Evolutionary conservation across 2,329 filamentous ascomycete genomes (phyloP).

Genomic region (Cladosporium oxysporum): DNA sequence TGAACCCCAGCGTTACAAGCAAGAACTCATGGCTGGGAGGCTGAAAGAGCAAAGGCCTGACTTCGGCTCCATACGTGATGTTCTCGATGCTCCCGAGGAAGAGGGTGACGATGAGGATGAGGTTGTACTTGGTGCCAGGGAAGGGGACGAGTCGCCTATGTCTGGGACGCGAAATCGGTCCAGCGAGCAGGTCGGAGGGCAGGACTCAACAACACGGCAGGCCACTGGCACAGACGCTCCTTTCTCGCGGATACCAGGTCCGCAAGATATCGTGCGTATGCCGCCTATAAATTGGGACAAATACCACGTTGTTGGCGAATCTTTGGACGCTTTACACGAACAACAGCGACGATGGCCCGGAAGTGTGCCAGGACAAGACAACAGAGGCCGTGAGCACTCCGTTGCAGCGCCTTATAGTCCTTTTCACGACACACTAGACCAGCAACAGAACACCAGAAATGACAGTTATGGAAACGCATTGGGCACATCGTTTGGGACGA

Average conservation of each 20-base stretch:
- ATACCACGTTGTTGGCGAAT: slow-evolving; percentile 84
- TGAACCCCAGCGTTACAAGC: slow-evolving; percentile 71
- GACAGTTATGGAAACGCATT: slow-evolving; percentile 11
- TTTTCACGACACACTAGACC: slow-evolving; percentile 52
- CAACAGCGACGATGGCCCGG: slow-evolving; percentile 71
- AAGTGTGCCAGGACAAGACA: slow-evolving; percentile 24
- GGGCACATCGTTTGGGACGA: slow-evolving; percentile 24
- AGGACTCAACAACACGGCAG: background rate
- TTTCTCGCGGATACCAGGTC: slow-evolving; percentile 69
- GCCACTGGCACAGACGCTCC: slow-evolving; percentile 16
- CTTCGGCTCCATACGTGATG: slow-evolving; percentile 37
- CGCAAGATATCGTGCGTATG: slow-evolving; percentile 81
- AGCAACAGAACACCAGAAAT: slow-evolving; percentile 12
- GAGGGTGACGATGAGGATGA: slow-evolving; percentile 31
- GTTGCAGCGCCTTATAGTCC: slow-evolving; percentile 63
- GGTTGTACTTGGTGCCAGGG: slow-evolving; percentile 35
- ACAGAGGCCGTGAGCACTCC: slow-evolving; percentile 48
- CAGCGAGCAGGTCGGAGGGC: slow-evolving; percentile 21
- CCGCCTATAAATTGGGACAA: slow-evolving; percentile 94
- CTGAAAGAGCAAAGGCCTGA: slow-evolving; percentile 37
- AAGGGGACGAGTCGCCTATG: slow-evolving; percentile 34
- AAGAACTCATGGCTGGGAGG: slow-evolving; percentile 65
- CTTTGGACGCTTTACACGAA: slow-evolving; percentile 79
- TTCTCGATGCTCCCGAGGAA: slow-evolving; percentile 36
- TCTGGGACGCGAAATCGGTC: slow-evolving; percentile 16